phyloP scores from a whole-genome alignment of 352 stramenopile species.

The Phytophthora capsici region DNA sequence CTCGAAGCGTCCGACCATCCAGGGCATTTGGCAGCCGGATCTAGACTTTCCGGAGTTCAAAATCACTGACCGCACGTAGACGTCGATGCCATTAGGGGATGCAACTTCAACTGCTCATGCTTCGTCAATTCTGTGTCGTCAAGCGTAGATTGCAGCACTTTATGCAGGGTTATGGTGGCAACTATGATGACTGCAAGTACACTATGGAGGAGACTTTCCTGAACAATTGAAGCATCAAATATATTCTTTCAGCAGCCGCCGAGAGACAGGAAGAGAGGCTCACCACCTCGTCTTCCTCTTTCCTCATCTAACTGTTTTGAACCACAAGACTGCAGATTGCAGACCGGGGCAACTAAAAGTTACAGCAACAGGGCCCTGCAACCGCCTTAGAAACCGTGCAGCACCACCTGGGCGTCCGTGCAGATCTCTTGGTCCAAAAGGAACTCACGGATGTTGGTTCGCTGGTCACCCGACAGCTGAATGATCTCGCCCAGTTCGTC shows the following conservation, averaged over 20 bases:
- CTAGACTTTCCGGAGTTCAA: conserved; percentile 88
- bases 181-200: conserved; percentile 19
- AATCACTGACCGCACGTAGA: conserved; percentile 69
- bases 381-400: conserved; percentile 97
- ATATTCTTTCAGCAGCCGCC: conserved; percentile 45
- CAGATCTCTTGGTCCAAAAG: conserved; percentile 99
- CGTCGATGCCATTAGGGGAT: conserved; percentile 11
- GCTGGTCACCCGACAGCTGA: conserved; percentile 99
- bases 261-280: conserved; percentile 13
- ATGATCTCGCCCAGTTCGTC: conserved; percentile 98
- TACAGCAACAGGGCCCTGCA: conserved; percentile 2
- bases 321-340: conserved; percentile 13
- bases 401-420: conserved; percentile 94
- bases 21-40: conserved; percentile 90
- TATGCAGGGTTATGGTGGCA: not conserved
- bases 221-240: conserved; percentile 49
- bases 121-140: not conserved
- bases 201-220: conserved; percentile 8
- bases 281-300: conserved; percentile 5
- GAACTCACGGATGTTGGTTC: conserved; percentile 99
- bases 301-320: conserved; percentile 32
- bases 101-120: not conserved
- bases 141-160: no score
- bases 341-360: conserved; percentile 16
- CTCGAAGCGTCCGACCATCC: conserved; percentile 80